Evolutionary conservation across 2,329 filamentous ascomycete species (phyloP), one percentile per base, ranked within the genome.

Genomic region (Cyclaneusma minus): DNA sequence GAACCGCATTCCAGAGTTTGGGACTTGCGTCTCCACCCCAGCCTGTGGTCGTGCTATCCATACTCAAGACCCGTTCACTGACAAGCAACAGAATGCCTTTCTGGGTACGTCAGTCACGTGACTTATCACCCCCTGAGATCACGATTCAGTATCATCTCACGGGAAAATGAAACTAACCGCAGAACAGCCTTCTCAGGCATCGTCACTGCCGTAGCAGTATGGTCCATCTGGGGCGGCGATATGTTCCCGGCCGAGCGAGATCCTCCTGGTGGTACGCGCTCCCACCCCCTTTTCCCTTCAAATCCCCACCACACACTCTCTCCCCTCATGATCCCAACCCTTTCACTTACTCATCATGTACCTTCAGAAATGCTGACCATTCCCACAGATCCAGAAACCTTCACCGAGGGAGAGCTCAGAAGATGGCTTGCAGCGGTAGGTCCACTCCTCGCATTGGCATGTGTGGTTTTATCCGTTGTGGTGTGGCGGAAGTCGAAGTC

Each of bases 191-290:
- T 94, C 47, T 73, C 78, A 4, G 81, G 79, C 7, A 64, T 91
- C 27, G 67, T 94, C 9, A 79, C 80, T 5, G 82, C 79, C 2
- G 83, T 78, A 2, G 78, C 83, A 10, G 71, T 69, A 21, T 93
- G 79, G 76, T 67, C 69, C 11, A 87, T 94, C 41, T 91, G 79
- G 74, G 83, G 83, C 30, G 64, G 69, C 28, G 82, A 87, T 35
- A 66, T 94, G 43, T 92, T 94, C 43, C 85, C 85, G 1, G 51
- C 66, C 3, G 59, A 72, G 37, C 33, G 60, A 24, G 84, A 93
- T 46, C 83, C 85, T n/a, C 80, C 59, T 15, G 84, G 84, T 33
- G 65, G 82, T 57, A 69, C 57, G 21, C 55, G 60, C 21, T 48
- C 45, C 7, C 21, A 21, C 24, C 16, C 16, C 7, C n/a, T n/a